Evolutionary conservation across 768 basidiomycete genomes (phyloP), one percentile per base, ranked within the genome.

Genomic region (Mycena vitilis): DNA sequence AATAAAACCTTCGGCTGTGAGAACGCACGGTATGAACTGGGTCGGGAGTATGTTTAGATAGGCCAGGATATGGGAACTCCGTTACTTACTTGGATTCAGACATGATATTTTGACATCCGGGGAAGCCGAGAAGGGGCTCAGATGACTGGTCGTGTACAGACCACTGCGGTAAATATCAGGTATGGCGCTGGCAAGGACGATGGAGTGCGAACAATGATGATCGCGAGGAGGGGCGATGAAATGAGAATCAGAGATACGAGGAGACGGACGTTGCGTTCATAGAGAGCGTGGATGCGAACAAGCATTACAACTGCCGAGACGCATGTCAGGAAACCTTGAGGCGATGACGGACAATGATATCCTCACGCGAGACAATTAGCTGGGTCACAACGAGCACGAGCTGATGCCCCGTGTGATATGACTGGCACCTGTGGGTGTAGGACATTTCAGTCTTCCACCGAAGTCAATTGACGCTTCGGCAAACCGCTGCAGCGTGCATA

Each of bases 371-470:
- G 5, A 58, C 66, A 10, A 63, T 20, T 30, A 68, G 36, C 53
- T 68, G 66, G 15, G 66, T 68, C 22, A 37, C 60, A 57, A 61
- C 55, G 18, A 68, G 53, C 15, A 68, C 48, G 6, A 68, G 23
- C 37, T 68, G 66, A 30, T 58, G 66, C 20, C 54, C 47, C 4
- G 36, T 36, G 34, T 62, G 61, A 51, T 57, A 68, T 10, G 40
- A 36, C 22, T 45, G 47, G 42, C 66, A 68, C 55, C 66, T 64
- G 23, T 8, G 18, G 42, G 18, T 8, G 15, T n/a, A 4, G 2
- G 7, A 44, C 40, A 40, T 23, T 54, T 53, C 34, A 54, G 53
- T n/a, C 10, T 2, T n/a, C 13, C 20, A 38, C 4, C n/a, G 22
- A 15, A 40, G 7, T 40, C 10, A 40, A 40, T 9, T 40, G 40